Evolutionary conservation across 1,284 basidiomycete species (phyloP).

Genomic region (Pyrrhoderma lamaoense): DNA sequence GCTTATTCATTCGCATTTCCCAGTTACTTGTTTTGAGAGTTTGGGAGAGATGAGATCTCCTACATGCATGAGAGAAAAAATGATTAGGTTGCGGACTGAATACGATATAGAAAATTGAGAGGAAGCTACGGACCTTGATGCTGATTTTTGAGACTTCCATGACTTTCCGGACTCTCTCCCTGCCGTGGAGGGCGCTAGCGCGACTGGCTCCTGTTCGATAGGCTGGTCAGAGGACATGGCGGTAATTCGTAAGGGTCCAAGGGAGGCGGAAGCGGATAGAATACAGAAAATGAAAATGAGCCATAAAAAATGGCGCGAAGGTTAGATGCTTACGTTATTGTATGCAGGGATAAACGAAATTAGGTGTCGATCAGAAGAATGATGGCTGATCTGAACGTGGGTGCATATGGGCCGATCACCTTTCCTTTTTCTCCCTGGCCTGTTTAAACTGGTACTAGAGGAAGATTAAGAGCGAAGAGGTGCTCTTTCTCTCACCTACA

Average conservation of each 20-base stretch:
- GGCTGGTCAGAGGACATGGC: slow-evolving; percentile 1
- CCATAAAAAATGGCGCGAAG: background rate
- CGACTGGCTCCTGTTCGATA: slow-evolving; percentile 21
- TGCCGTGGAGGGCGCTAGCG: slow-evolving; percentile 44
- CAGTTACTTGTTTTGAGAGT: slow-evolving; percentile 61
- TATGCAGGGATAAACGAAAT: background rate
- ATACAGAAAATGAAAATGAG: background rate
- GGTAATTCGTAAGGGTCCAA: background rate
- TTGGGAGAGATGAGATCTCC: slow-evolving; percentile 59
- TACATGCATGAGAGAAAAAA: slow-evolving; percentile 25
- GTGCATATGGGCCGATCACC: background rate
- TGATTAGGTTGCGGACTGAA: background rate
- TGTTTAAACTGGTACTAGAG: no score
- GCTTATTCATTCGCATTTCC: slow-evolving; percentile 62
- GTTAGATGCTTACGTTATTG: background rate
- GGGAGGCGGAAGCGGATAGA: background rate
- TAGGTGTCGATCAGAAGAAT: background rate
- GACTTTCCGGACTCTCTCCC: slow-evolving; percentile 60
- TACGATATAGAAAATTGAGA: slow-evolving; percentile 1
- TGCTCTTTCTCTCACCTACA: slow-evolving; percentile 16
- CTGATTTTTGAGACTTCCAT: slow-evolving; percentile 58
- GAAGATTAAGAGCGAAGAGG: no score
- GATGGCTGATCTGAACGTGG: background rate
- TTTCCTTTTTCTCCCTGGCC: background rate
- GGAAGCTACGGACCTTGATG: slow-evolving; percentile 47